Base-by-base conservation (phyloP, 176 grass and related monocot genomes). In the Musa schizocarpa region DNA sequence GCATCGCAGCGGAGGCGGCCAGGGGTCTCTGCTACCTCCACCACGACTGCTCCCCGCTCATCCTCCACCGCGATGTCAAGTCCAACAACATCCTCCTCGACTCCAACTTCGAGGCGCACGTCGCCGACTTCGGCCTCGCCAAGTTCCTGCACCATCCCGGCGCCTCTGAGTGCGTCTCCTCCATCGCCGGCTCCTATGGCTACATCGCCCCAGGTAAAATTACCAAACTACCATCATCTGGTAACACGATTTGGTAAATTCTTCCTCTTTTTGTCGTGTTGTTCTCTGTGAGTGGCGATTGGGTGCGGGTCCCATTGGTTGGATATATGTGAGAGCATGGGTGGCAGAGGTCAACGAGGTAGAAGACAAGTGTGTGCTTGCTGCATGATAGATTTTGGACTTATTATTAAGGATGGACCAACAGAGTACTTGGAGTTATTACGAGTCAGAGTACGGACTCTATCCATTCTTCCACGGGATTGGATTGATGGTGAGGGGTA, bases 61-160 rank as follows among this genome's bases (percentile, higher is more conserved):
- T 96, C 80, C 82, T 96, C 2, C 93, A 96, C 81, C 75, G 89
- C 13, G 93, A 96, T 69, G 89, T 96, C 50, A 96, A 96, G 85
- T 96, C 89, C 1, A 92, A 96, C 80, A 96, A 96, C 76, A 96
- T 96, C 71, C 80, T 96, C 9, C 93, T 96, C 49, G 93, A 92
- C 76, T 89, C 90, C 2, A 86, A 20, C 0, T 93, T 97, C 63
- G 87, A 93, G 82, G 94, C 94, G 2, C 90, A 98, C 81, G 90
- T 98, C 54, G 94, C 90, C 19, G 94, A 98, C 77, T 98, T 98
- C 16, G 94, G 94, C 61, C 90, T 98, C 11, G 94, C 94, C 34
- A 98, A 98, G 86, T 93, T 91, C 78, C 72, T 98, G 16, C 73
- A 78, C n/a, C 63, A 81, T 52, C 62, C 61, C 0, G 73, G 69